These are phyloP conservation scores for Trichophyton verrucosum DNA, from an alignment of 2,329 filamentous ascomycete species.

Conservation along the genomic window DNA sequence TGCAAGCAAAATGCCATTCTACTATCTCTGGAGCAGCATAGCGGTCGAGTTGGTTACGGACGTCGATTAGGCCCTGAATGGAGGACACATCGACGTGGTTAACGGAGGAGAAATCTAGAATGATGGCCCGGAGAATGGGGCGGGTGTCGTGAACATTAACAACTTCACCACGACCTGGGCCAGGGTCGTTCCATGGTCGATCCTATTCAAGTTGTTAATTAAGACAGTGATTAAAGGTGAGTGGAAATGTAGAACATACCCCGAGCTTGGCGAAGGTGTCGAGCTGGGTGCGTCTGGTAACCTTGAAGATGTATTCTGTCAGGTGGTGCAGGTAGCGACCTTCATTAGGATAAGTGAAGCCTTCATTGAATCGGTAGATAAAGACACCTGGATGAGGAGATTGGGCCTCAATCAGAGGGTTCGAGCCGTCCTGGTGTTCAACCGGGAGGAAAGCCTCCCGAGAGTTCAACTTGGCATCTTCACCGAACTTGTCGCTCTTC, in stretches of 20 bases:
- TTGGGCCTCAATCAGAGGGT: constrained; percentile 36
- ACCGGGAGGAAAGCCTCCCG: constrained; percentile 38
- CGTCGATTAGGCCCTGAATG: constrained; percentile 43
- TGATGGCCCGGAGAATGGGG: constrained; percentile 41
- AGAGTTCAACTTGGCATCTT: constrained; percentile 15
- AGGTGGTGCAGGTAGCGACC: constrained; percentile 41
- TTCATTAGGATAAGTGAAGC: constrained; percentile 47
- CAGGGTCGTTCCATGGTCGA: constrained; percentile 46
- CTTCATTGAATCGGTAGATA: constrained; percentile 44
- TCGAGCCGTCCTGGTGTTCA: constrained; percentile 40
- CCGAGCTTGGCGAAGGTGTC: constrained; percentile 16
- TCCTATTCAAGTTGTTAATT: constrained; percentile 19
- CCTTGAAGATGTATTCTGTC: constrained; percentile 34
- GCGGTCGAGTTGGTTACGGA: constrained; percentile 42
- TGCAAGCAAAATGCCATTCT: constrained; percentile 38
- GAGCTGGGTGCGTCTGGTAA: constrained; percentile 37
- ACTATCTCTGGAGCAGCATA: constrained; percentile 33
- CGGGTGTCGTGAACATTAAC: constrained; percentile 19
- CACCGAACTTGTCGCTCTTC: constrained; percentile 8
- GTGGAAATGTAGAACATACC: constrained; percentile 5
- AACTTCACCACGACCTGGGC: constrained; percentile 20
- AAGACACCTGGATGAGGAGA: constrained; percentile 43
- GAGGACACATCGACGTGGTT: constrained; percentile 46
- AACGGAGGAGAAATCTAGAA: constrained; percentile 45
- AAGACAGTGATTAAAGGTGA: not conserved